These are phyloP conservation scores for Bipolaris sorokiniana DNA, from an alignment of 2,329 filamentous ascomycete species.

Conservation along the genomic window DNA sequence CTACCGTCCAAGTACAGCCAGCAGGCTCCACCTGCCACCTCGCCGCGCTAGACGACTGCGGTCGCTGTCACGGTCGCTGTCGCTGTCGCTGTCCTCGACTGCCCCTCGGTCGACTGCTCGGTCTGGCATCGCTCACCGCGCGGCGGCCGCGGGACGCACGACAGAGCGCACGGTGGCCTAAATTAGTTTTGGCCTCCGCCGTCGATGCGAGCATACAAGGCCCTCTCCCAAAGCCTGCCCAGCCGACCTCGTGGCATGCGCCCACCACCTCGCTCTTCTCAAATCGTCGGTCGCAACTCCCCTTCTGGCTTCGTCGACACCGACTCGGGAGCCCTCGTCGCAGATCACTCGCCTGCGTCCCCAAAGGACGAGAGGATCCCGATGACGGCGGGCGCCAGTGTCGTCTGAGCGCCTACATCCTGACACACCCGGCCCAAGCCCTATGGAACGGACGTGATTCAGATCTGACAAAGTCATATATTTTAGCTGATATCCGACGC, in stretches of 20 bases:
- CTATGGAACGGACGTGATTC: conserved; percentile 11
- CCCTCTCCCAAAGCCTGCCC: background rate
- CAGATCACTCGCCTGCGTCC: conserved; percentile 39
- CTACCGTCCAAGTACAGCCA: conserved; percentile 3
- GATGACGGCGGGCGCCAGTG: conserved; percentile 37
- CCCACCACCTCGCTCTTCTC: background rate
- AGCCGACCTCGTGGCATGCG: conserved; percentile 7
- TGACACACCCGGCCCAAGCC: conserved; percentile 30
- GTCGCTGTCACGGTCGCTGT: conserved; percentile 7
- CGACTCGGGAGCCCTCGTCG: conserved; percentile 36
- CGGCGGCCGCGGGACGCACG: conserved; percentile 11
- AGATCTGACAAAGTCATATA: conserved; percentile 18
- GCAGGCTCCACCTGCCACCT: conserved; percentile 8
- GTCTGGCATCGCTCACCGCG: conserved; percentile 14
- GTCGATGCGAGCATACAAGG: background rate
- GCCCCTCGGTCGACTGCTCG: conserved; percentile 11
- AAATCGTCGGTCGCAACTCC: background rate
- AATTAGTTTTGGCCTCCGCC: conserved; percentile 10
- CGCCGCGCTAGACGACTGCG: conserved; percentile 7
- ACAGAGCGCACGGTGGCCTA: conserved; percentile 14
- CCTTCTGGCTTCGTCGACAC: conserved; percentile 35
- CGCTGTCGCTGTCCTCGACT: conserved; percentile 12
- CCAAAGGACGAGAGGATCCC: conserved; percentile 38
- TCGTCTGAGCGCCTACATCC: conserved; percentile 33
- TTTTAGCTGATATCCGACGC: conserved; percentile 19